A percentile compares a stretch with the other conserved stretches of the same genome.
Evolutionary conservation across 371 early-diverging fungal species (phyloP).

Genomic region (Apophysomyces variabilis): DNA sequence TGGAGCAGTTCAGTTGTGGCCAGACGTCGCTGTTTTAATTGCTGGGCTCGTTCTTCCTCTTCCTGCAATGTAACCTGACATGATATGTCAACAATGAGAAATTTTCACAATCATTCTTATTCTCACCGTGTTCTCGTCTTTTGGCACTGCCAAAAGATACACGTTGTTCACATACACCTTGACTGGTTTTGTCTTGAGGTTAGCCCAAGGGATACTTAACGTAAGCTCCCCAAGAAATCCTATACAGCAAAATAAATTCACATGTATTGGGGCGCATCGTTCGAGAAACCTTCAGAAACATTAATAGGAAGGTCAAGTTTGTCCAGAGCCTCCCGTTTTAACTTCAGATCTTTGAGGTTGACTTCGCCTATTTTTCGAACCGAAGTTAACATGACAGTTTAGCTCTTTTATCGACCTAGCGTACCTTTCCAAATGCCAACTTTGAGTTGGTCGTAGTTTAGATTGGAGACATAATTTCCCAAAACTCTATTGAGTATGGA

Average conservation of each 20-base stretch:
- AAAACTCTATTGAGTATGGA: slow-evolving; percentile 79
- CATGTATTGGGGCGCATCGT: background rate
- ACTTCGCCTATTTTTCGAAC: slow-evolving; percentile 71
- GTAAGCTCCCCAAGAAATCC: slow-evolving; percentile 93
- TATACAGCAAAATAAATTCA: slow-evolving; percentile 24
- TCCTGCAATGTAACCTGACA: slow-evolving; percentile 60
- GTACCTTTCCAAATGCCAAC: slow-evolving; percentile 90
- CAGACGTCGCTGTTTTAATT: slow-evolving; percentile 81
- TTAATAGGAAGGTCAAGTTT: slow-evolving; percentile 87
- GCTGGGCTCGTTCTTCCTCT: slow-evolving; percentile 83
- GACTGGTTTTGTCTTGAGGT: slow-evolving; percentile 93
- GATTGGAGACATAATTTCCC: slow-evolving; percentile 86
- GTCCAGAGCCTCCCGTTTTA: slow-evolving; percentile 79
- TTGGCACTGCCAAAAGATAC: slow-evolving; percentile 86
- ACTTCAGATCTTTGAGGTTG: slow-evolving; percentile 73
- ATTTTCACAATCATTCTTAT: background rate
- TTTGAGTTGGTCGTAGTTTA: slow-evolving; percentile 86
- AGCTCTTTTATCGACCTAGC: background rate
- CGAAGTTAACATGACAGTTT: background rate
- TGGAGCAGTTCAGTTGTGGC: slow-evolving; percentile 78
- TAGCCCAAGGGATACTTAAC: slow-evolving; percentile 95
- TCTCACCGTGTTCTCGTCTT: slow-evolving; percentile 71
- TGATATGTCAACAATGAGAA: background rate
- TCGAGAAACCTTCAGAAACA: slow-evolving; percentile 70
- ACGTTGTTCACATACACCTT: slow-evolving; percentile 88